Conservation (phyloP, 192 early-diverging fungal species). For the Thoreauomyces humboldtii region DNA sequence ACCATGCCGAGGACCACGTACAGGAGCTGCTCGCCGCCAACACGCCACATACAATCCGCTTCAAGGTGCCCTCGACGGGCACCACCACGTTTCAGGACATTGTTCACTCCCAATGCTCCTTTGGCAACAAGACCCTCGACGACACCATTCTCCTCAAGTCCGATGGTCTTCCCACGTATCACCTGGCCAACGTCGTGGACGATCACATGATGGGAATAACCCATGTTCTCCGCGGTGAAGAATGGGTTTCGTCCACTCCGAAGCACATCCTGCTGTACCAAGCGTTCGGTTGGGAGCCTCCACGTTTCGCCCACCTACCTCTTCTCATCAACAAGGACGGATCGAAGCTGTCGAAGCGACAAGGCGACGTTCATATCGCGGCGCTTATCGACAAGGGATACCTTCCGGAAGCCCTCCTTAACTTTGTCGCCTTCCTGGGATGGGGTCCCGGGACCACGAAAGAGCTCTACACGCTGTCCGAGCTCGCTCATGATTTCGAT, state of each 20-base stretch:
- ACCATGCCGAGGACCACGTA: slow-evolving; percentile 64
- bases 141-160: slow-evolving; percentile 89
- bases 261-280: slow-evolving; percentile 84
- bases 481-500: slow-evolving; percentile 59
- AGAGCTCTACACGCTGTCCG: slow-evolving; percentile 65
- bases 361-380: slow-evolving; percentile 75
- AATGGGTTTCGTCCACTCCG: slow-evolving; percentile 93
- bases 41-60: slow-evolving; percentile 67
- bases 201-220: slow-evolving; percentile 89
- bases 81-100: slow-evolving; percentile 62
- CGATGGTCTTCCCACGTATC: slow-evolving; percentile 91
- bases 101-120: slow-evolving; percentile 72
- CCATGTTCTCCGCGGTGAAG: slow-evolving; percentile 90
- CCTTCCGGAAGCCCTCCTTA: slow-evolving; percentile 78
- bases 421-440: slow-evolving; percentile 84
- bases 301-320: slow-evolving; percentile 84
- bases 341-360: slow-evolving; percentile 86
- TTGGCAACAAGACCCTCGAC: slow-evolving; percentile 72
- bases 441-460: slow-evolving; percentile 64
- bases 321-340: slow-evolving; percentile 80
- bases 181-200: slow-evolving; percentile 93
- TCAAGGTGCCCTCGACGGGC: slow-evolving; percentile 62
- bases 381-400: slow-evolving; percentile 76
- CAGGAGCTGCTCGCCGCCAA: slow-evolving; percentile 56
- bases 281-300: slow-evolving; percentile 76